Evolutionary conservation across 192 early-diverging fungal species (phyloP), one percentile per base, ranked within the genome.

Genomic region (Rhizophlyctis rosea): DNA sequence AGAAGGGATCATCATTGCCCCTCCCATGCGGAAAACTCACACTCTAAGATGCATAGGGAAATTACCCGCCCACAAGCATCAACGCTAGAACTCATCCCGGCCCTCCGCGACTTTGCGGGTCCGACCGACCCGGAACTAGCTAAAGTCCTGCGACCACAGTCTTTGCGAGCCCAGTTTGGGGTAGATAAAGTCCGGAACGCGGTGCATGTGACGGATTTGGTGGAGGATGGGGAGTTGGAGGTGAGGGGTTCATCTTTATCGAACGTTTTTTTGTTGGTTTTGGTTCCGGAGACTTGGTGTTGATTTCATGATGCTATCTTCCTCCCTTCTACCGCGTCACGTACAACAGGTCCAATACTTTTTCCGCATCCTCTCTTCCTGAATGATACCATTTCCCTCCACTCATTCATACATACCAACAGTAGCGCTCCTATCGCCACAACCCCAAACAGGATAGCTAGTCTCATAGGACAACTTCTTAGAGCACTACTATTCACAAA

Each of bases 171-270:
- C n/a, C 34, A 66, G 48, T 85, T 71, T 61, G 82, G 82, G 0
- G 28, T 47, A 0, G 78, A 82, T 60, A 74, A 78, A 51, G 72
- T 79, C 9, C 65, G 73, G 33, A 85, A 85, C 62, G 80, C 79
- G 16, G 57, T 85, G 1, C 82, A 85, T 60, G 80, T 78, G 59
- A 85, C 82, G 3, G 82, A 85, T 54, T 63, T 85, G 52, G 71
- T 72, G 14, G 82, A 81, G 32, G 82, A 85, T 73, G 80, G 80
- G 3, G 28, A 58, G 14, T 57, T 85, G 54, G 82, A 85, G 72
- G 79, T 81, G 28, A 44, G 59, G 7, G 33, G 11, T 24, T 35
- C 13, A n/a, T n/a, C n/a, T n/a, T n/a, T n/a, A n/a, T n/a, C n/a
- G n/a, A n/a, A n/a, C n/a, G n/a, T n/a, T n/a, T n/a, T n/a, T n/a